A percentile compares a stretch with the other conserved stretches of the same genome.
Evolutionary conservation across 306 rosid species (phyloP).

Genomic region (Urtica urens): DNA sequence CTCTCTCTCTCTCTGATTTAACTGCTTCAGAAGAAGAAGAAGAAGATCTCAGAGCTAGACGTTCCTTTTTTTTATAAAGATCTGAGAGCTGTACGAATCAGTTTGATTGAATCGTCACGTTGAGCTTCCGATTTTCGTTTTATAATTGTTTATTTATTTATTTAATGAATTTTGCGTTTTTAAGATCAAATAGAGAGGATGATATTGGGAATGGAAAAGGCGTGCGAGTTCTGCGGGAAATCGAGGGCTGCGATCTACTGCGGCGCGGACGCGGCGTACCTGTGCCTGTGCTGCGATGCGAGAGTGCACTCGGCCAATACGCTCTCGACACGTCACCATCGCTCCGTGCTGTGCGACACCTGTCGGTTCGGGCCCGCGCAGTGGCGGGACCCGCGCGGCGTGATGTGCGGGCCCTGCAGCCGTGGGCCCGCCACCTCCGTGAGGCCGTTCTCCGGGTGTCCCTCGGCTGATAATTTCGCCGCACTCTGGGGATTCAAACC

Average conservation of each 20-base stretch:
- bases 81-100: too few relatives aligned
- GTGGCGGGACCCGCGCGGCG: slow-evolving; percentile 56
- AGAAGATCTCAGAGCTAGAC: too few relatives aligned
- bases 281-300: slow-evolving; percentile 81
- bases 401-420: slow-evolving; percentile 58
- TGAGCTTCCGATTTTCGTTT: too few relatives aligned
- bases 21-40: too few relatives aligned
- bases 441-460: slow-evolving; percentile 61
- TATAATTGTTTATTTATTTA: too few relatives aligned
- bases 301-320: slow-evolving; percentile 81
- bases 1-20: too few relatives aligned
- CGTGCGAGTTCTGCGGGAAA: slow-evolving; percentile 65
- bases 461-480: slow-evolving; percentile 70
- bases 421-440: slow-evolving; percentile 38
- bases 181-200: too few relatives aligned
- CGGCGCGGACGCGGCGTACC: slow-evolving; percentile 74
- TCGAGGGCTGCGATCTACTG: slow-evolving; percentile 73
- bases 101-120: too few relatives aligned
- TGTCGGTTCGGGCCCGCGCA: slow-evolving; percentile 44
- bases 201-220: slow-evolving; percentile 47
- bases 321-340: slow-evolving; percentile 54
- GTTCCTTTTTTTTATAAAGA: too few relatives aligned
- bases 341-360: slow-evolving; percentile 48
- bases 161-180: too few relatives aligned
- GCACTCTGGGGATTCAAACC: slow-evolving; percentile 57